Conservation (phyloP, 345 rosid species). For the Sisymbrium altissimum region DNA sequence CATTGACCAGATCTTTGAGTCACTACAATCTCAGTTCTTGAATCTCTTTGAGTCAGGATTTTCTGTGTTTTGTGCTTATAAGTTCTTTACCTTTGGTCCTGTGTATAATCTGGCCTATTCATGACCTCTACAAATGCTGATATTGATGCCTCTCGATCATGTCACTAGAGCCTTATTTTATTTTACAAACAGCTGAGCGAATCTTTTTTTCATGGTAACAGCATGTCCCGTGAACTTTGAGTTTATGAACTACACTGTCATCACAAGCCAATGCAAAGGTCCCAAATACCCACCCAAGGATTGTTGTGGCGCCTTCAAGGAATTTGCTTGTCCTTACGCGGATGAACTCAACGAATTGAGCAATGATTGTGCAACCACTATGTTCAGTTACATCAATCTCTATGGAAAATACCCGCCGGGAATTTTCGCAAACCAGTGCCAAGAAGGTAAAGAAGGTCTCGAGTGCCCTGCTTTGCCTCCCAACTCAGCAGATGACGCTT, state of each 20-base stretch:
- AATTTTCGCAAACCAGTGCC: slow-evolving; percentile 53
- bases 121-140: neutral
- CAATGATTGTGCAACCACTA: slow-evolving; percentile 47
- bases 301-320: slow-evolving; percentile 53
- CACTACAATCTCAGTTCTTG: neutral
- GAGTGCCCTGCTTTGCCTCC: slow-evolving; percentile 45
- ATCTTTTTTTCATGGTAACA: slow-evolving; percentile 15
- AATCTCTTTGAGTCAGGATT: neutral
- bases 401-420: slow-evolving; percentile 66
- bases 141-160: neutral
- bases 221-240: slow-evolving; percentile 66
- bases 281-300: slow-evolving; percentile 43
- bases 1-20: neutral
- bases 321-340: slow-evolving; percentile 60
- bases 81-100: neutral
- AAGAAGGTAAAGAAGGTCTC: slow-evolving; percentile 53
- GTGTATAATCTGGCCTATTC: neutral
- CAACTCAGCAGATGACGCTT: neutral
- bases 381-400: slow-evolving; percentile 68
- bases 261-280: slow-evolving; percentile 55
- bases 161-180: neutral
- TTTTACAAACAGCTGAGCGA: neutral
- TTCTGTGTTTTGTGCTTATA: neutral
- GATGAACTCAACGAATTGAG: slow-evolving; percentile 44
- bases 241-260: slow-evolving; percentile 51